A percentile compares a stretch with the other conserved stretches of the same genome.
Evolutionary conservation across 441 rosid genomes (phyloP).

Genomic region (Populus hybrid): DNA sequence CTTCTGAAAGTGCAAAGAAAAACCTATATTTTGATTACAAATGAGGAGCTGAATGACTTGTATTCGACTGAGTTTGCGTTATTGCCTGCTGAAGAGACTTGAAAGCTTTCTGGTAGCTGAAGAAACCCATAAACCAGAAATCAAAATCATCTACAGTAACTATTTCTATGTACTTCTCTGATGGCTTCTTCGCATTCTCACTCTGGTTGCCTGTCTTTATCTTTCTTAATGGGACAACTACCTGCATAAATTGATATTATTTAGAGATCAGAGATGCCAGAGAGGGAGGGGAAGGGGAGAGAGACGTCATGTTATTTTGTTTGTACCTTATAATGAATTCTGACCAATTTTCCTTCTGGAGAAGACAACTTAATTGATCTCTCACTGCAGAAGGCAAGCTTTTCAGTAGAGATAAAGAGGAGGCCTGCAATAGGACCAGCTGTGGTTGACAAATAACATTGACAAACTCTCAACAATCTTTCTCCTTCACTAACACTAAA

Average conservation of each 20-base stretch:
- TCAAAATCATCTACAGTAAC: constrained; percentile 58
- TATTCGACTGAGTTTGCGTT: constrained; percentile 18
- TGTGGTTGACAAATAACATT: constrained; percentile 59
- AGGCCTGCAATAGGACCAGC: constrained; percentile 66
- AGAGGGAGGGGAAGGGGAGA: not conserved
- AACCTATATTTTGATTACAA: too few relatives aligned
- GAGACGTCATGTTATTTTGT: too few relatives aligned
- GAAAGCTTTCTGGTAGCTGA: constrained; percentile 57
- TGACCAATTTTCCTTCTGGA: constrained; percentile 39
- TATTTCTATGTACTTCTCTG: constrained; percentile 62
- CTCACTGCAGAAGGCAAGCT: constrained; percentile 62
- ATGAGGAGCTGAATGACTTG: not conserved
- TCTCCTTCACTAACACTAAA: constrained; percentile 47
- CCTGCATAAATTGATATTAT: constrained; percentile 27
- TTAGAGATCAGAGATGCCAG: not conserved
- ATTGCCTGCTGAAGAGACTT: constrained; percentile 44
- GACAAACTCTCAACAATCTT: constrained; percentile 43
- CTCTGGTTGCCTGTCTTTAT: constrained; percentile 46
- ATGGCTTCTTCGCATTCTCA: constrained; percentile 54
- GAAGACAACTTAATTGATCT: constrained; percentile 49
- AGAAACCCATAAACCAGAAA: constrained; percentile 88
- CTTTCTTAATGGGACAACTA: constrained; percentile 49
- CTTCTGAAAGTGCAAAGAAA: too few relatives aligned
- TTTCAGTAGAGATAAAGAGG: constrained; percentile 54
- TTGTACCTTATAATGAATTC: constrained; percentile 55